Evolutionary conservation across 306 rosid genomes (phyloP), one percentile per base, ranked within the genome.

Genomic region (Quercus wislizeni): DNA sequence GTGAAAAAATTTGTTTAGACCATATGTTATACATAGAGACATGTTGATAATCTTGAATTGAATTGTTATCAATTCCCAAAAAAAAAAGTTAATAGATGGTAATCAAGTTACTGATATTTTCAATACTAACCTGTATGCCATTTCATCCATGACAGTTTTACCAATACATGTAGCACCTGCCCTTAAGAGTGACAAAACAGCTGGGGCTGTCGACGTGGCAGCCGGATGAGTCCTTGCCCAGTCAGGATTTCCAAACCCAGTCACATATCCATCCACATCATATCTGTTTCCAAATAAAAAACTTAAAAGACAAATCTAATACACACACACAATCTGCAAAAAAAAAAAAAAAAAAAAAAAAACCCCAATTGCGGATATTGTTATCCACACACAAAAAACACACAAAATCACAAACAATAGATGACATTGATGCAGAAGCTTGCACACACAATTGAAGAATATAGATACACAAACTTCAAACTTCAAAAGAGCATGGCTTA

Each of bases 81-180:
- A 18, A 46, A 49, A 49, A 10, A 49, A 0, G 4, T 49, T 28
- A 21, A 35, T 27, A 15, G 23, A 6, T 10, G 23, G 2, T 10
- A 64, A 30, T 64, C 49, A 31, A 33, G 17, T 33, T 35, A 35
- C 1, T 67, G 27, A 6, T 25, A 49, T 20, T 28, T 54, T 19
- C 11, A 52, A 12, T 10, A 49, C 83, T 10, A 76, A 93, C 99
- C 99, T 80, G 86, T 84, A 92, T 35, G 99, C 99, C 99, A 95
- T 86, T 91, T 95, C 99, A 80, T 95, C 99, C 99, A 91, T 91
- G 83, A 90, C 85, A 77, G 97, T 95, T 86, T 80, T 91, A 78
- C 99, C 99, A 62, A 89, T 78, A 72, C 92, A 91, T 30, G 91
- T 91, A 69, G 97, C 99, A 65, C 99, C 99, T 67, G 85, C 96